Percentiles rank a stretch among this genome's conserved stretches.
Conservation (phyloP, 495 filamentous ascomycete species). For the Halenospora varia region DNA sequence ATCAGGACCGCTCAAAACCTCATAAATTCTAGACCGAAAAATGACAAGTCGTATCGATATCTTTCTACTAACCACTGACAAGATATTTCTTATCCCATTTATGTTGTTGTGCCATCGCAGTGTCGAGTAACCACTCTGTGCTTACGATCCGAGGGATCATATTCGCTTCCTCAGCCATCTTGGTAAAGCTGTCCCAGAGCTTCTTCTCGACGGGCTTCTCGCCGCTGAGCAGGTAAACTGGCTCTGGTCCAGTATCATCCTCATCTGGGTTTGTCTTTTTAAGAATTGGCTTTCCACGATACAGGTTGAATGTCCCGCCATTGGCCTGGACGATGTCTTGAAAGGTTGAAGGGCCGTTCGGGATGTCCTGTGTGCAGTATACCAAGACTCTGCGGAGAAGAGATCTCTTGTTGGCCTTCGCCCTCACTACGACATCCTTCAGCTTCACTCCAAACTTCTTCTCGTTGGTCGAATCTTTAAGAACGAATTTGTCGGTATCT, state of each 20-base stretch:
- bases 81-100: slow-evolving; percentile 60
- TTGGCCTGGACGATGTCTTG: slow-evolving; percentile 82
- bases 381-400: slow-evolving; percentile 70
- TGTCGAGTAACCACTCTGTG: slow-evolving; percentile 84
- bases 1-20: background rate
- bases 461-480: slow-evolving; percentile 70
- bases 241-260: slow-evolving; percentile 57
- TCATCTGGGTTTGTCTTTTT: slow-evolving; percentile 51
- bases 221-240: slow-evolving; percentile 74
- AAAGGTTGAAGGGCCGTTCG: slow-evolving; percentile 78
- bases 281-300: slow-evolving; percentile 58
- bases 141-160: slow-evolving; percentile 73
- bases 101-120: slow-evolving; percentile 80
- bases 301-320: slow-evolving; percentile 77
- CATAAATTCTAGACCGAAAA: slow-evolving; percentile 1
- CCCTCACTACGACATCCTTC: slow-evolving; percentile 57
- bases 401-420: slow-evolving; percentile 67
- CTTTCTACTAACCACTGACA: slow-evolving; percentile 12
- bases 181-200: slow-evolving; percentile 76
- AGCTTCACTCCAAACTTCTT: slow-evolving; percentile 64
- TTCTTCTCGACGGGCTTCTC: slow-evolving; percentile 58
- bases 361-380: slow-evolving; percentile 73
- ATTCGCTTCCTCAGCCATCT: slow-evolving; percentile 65
- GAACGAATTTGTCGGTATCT: slow-evolving; percentile 53
- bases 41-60: slow-evolving; percentile 6